A percentile compares a stretch with the other conserved stretches of the same genome.
Conservation (phyloP, 257 asterid genomes). For the Linaria vulgaris region DNA sequence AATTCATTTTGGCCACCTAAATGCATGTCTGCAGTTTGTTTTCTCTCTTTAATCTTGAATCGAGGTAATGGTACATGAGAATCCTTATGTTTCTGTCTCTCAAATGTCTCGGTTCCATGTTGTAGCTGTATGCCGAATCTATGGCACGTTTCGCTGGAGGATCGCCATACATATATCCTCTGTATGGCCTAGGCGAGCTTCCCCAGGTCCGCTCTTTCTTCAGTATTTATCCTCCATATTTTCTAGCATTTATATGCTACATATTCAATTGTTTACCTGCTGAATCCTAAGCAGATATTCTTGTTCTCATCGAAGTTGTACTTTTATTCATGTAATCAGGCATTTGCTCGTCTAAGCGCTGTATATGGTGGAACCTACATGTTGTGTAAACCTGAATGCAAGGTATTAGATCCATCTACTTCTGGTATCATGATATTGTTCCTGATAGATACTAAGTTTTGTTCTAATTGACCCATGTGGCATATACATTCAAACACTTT, state of each 20-base stretch:
- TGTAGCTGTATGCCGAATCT: slow-evolving; percentile 86
- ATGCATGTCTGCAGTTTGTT: slow-evolving; percentile 9
- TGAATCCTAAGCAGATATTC: neutral
- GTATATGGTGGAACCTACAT: slow-evolving; percentile 98
- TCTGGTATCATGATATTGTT: neutral
- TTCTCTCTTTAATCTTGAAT: neutral
- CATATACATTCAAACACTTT: neutral
- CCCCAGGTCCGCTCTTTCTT: slow-evolving; percentile 70
- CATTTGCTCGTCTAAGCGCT: slow-evolving; percentile 97
- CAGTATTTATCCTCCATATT: neutral
- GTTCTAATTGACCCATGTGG: neutral
- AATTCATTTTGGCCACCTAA: slow-evolving; percentile 10
- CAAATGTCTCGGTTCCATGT: slow-evolving; percentile 28
- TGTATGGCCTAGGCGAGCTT: slow-evolving; percentile 95
- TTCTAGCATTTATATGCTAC: neutral
- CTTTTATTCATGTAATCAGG: slow-evolving; percentile 42
- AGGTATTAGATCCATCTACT: slow-evolving; percentile 42
- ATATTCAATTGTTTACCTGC: neutral
- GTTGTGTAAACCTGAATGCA: slow-evolving; percentile 92
- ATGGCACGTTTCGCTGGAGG: slow-evolving; percentile 94
- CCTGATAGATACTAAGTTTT: neutral
- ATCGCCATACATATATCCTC: slow-evolving; percentile 92
- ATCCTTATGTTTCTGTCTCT: slow-evolving; percentile 5
- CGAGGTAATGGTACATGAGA: neutral
- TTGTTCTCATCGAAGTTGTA: slow-evolving; percentile 4